phyloP scores from a whole-genome alignment of 495 filamentous ascomycete genomes.

The Penicillium malachiteum region DNA sequence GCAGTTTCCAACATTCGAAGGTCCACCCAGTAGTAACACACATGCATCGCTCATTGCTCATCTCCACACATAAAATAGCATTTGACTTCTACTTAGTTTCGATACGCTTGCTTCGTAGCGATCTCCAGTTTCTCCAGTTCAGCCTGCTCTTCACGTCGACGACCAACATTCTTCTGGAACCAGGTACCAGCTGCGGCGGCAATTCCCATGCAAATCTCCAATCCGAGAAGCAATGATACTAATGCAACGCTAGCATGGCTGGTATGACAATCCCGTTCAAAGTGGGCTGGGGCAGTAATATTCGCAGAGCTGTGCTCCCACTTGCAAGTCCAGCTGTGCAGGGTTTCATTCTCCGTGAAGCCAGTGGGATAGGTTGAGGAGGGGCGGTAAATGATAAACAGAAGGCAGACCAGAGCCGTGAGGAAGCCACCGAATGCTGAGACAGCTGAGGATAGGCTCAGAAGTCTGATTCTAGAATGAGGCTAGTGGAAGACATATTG shows the following conservation, averaged over 20 bases:
- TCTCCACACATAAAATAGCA: too few species aligned
- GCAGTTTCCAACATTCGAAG: too few species aligned
- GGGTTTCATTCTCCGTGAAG: constrained; percentile 42
- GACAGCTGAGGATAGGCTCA: constrained; percentile 40
- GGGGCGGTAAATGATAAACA: constrained; percentile 45
- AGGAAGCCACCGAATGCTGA: constrained; percentile 39
- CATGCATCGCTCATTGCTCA: too few species aligned
- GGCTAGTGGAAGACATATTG: constrained; percentile 24
- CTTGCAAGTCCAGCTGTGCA: constrained; percentile 55
- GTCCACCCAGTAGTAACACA: too few species aligned
- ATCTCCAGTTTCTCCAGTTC: constrained; percentile 35
- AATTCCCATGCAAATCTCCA: constrained; percentile 45
- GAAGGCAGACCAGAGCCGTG: constrained; percentile 37
- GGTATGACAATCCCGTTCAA: constrained; percentile 43
- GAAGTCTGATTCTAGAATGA: constrained; percentile 32
- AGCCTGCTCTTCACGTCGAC: constrained; percentile 27
- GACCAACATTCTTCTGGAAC: constrained; percentile 40
- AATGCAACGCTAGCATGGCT: constrained; percentile 41
- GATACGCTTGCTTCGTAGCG: constrained; percentile 25
- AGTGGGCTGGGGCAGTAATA: constrained; percentile 31
- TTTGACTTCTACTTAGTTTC: constrained; percentile 3
- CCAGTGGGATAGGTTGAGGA: constrained; percentile 37
- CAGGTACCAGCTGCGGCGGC: constrained; percentile 38
- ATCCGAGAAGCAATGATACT: constrained; percentile 40
- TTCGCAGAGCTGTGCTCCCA: constrained; percentile 27